These are phyloP conservation scores for Litsea cubeba DNA, from an alignment of 164 flowering plant genomes.

Conservation along the genomic window DNA sequence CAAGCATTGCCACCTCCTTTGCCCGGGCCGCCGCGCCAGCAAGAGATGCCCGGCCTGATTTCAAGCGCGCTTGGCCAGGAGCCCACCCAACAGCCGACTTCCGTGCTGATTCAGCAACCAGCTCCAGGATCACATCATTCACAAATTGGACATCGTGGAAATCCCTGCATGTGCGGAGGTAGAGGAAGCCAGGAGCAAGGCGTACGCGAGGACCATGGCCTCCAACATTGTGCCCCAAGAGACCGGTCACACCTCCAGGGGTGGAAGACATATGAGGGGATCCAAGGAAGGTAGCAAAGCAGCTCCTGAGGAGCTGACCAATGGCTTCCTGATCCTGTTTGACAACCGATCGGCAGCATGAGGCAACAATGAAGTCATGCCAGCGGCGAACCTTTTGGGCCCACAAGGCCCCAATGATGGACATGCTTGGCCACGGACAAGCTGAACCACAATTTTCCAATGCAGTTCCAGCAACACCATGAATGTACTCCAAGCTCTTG, in stretches of 20 bases:
- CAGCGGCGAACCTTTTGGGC: conserved; percentile 83
- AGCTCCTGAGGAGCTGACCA: conserved; percentile 68
- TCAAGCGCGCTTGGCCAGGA: conserved; percentile 28
- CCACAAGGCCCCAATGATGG: conserved; percentile 74
- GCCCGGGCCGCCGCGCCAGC: conserved; percentile 48
- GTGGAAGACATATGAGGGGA: conserved; percentile 23
- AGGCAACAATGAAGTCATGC: conserved; percentile 67
- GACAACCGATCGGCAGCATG: conserved; percentile 65
- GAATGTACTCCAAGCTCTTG: conserved; percentile 52
- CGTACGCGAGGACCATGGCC: conserved; percentile 34
- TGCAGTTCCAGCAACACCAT: conserved; percentile 66
- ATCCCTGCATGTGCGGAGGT: conserved; percentile 58
- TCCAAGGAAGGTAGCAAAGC: conserved; percentile 70
- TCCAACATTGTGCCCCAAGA: conserved; percentile 50
- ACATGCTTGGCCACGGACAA: conserved; percentile 83
- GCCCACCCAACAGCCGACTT: conserved; percentile 45
- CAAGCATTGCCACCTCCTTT: conserved; percentile 67
- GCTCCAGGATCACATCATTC: conserved; percentile 48
- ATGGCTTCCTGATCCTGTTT: conserved; percentile 62
- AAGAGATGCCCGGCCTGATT: conserved; percentile 54
- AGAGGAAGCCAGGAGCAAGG: conserved; percentile 77
- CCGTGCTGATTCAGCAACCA: conserved; percentile 48
- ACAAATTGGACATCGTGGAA: conserved; percentile 44
- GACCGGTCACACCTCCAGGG: conserved; percentile 46
- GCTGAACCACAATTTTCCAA: conserved; percentile 58